Conservation (phyloP, 106 monocot species). For the Allium cepa region DNA sequence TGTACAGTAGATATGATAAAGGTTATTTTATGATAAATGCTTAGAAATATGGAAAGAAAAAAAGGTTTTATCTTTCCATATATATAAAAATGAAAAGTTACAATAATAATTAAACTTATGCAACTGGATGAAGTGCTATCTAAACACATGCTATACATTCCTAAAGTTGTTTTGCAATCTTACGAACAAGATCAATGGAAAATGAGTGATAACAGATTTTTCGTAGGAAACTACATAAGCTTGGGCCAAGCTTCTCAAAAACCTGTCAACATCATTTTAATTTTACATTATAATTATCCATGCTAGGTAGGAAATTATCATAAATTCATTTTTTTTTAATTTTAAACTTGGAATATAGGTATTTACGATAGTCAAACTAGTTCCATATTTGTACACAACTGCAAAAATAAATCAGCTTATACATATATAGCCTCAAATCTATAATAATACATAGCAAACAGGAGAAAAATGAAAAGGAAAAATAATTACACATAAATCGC, state of each 20-base stretch:
- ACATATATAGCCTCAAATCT: conserved; percentile 17
- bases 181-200: too few relatives aligned
- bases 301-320: too few relatives aligned
- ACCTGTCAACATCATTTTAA: conserved; percentile 86
- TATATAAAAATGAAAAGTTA: background rate
- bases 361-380: too few relatives aligned
- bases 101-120: conserved; percentile 10
- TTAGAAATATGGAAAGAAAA: background rate
- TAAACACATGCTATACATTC: too few relatives aligned
- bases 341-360: too few relatives aligned
- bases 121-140: too few relatives aligned
- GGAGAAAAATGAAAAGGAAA: background rate
- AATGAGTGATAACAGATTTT: conserved; percentile 93
- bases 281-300: conserved; percentile 41
- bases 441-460: conserved; percentile 11
- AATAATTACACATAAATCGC: conserved; percentile 9
- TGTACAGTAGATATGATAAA: background rate
- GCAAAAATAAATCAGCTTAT: conserved; percentile 62
- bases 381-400: conserved; percentile 99
- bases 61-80: background rate
- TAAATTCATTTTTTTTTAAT: too few relatives aligned
- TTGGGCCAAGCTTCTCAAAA: conserved; percentile 99
- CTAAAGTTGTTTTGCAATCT: too few relatives aligned
- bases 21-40: background rate
- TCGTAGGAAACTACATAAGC: conserved; percentile 94